Conservation (phyloP, 768 basidiomycete species). For the Pleurotus giganteus region DNA sequence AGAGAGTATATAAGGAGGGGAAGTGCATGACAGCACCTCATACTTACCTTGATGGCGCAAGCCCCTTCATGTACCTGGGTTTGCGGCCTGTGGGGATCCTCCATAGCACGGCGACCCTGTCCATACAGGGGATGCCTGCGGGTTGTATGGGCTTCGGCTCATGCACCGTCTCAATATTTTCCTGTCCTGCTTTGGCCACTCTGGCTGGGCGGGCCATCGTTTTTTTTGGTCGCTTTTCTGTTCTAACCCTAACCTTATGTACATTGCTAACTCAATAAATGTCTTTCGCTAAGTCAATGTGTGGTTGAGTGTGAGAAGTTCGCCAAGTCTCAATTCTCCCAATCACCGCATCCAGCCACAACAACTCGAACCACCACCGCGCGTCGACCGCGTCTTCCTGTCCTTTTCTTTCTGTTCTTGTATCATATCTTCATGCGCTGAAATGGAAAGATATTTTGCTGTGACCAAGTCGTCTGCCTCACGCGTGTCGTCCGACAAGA, state of each 20-base stretch:
- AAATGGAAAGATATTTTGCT: conserved; percentile 22
- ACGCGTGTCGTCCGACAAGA: conserved; percentile 2
- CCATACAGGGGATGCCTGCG: conserved; percentile 44
- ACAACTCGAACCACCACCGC: no score
- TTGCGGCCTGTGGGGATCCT: conserved; percentile 40
- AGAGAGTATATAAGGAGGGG: neutral
- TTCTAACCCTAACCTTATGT: conserved; percentile 5
- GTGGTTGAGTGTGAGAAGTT: no score
- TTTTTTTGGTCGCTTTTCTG: neutral
- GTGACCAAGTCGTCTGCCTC: conserved; percentile 17
- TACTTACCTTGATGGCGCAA: conserved; percentile 51
- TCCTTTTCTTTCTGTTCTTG: no score
- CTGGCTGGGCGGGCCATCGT: conserved; percentile 38
- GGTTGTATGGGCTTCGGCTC: conserved; percentile 71
- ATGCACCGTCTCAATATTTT: conserved; percentile 83
- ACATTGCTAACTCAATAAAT: neutral
- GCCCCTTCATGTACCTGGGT: conserved; percentile 39
- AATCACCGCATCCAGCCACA: no score
- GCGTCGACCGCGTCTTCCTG: no score
- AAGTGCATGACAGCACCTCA: conserved; percentile 19
- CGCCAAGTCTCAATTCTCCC: no score
- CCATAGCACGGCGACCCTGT: conserved; percentile 57
- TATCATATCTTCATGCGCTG: no score
- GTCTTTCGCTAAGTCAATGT: no score
- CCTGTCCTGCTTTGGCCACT: conserved; percentile 69